A percentile compares a stretch with the other conserved stretches of the same genome.
These are phyloP conservation scores for Physaria fendleri DNA, from an alignment of 345 rosid species.

Conservation along the genomic window DNA sequence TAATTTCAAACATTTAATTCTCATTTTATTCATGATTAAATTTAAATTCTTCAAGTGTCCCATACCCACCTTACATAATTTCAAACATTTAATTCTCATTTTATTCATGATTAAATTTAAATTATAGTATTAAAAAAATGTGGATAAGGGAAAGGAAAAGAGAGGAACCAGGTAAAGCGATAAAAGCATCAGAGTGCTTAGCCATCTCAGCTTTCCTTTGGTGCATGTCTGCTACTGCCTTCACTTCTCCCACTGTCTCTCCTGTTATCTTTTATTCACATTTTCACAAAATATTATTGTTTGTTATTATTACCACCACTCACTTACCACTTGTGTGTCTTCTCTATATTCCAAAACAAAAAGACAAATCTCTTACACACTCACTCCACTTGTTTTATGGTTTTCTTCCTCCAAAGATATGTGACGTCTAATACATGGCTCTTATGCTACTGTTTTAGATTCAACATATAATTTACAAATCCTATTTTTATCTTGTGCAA, in stretches of 20 bases:
- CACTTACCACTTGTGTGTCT: slow-evolving; percentile 23
- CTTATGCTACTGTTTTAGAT: background rate
- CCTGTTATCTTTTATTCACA: slow-evolving; percentile 60
- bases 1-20: background rate
- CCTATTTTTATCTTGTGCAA: slow-evolving; percentile 9
- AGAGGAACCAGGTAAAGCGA: slow-evolving; percentile 66
- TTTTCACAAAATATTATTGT: background rate
- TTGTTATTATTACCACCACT: background rate
- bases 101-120: background rate
- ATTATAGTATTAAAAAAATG: background rate
- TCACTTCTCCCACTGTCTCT: slow-evolving; percentile 73
- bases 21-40: no score
- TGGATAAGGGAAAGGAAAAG: slow-evolving; percentile 8
- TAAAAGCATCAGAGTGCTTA: slow-evolving; percentile 67
- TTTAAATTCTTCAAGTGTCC: slow-evolving; percentile 82
- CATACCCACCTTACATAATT: slow-evolving; percentile 59
- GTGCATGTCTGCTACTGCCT: slow-evolving; percentile 78
- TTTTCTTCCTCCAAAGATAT: background rate
- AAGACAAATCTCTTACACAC: slow-evolving; percentile 30
- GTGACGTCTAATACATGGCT: background rate
- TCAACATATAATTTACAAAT: background rate
- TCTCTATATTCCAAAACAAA: slow-evolving; percentile 18
- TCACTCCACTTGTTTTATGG: slow-evolving; percentile 26
- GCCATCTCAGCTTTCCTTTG: slow-evolving; percentile 89
- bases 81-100: background rate